phyloP scores from a whole-genome alignment of 345 rosid species.

The Pistacia atlantica region DNA sequence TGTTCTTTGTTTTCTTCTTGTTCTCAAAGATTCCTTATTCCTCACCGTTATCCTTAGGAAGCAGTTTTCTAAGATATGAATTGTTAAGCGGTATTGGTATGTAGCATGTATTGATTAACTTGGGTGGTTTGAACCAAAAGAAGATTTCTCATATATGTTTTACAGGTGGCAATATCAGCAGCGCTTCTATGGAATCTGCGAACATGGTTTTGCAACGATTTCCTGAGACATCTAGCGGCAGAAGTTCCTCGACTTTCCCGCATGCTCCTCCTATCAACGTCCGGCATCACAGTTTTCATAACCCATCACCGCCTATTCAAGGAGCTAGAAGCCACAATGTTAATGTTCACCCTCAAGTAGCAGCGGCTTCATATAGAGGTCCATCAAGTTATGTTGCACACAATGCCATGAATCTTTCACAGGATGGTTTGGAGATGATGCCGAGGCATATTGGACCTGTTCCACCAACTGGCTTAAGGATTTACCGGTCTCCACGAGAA shows the following conservation, averaged over 20 bases:
- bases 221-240: slow-evolving; percentile 47
- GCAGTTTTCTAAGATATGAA: neutral
- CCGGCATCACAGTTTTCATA: slow-evolving; percentile 45
- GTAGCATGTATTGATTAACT: neutral
- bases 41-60: neutral
- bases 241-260: slow-evolving; percentile 45
- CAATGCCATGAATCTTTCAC: slow-evolving; percentile 37
- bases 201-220: slow-evolving; percentile 42
- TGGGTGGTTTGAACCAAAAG: neutral
- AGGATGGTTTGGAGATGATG: slow-evolving; percentile 54
- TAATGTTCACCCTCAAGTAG: slow-evolving; percentile 51
- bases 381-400: slow-evolving; percentile 47
- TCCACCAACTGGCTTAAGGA: slow-evolving; percentile 52
- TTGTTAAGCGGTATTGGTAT: neutral
- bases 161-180: slow-evolving; percentile 43
- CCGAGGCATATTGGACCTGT: slow-evolving; percentile 49
- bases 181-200: slow-evolving; percentile 50
- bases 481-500: slow-evolving; percentile 43
- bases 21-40: neutral
- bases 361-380: slow-evolving; percentile 41
- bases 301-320: slow-evolving; percentile 48
- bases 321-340: slow-evolving; percentile 60
- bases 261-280: slow-evolving; percentile 43
- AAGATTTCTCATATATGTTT: neutral
- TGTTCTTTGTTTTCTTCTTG: neutral